A percentile compares a stretch with the other conserved stretches of the same genome.
phyloP scores from a whole-genome alignment of 371 early-diverging fungal species.

The Saksenaea vasiformis region DNA sequence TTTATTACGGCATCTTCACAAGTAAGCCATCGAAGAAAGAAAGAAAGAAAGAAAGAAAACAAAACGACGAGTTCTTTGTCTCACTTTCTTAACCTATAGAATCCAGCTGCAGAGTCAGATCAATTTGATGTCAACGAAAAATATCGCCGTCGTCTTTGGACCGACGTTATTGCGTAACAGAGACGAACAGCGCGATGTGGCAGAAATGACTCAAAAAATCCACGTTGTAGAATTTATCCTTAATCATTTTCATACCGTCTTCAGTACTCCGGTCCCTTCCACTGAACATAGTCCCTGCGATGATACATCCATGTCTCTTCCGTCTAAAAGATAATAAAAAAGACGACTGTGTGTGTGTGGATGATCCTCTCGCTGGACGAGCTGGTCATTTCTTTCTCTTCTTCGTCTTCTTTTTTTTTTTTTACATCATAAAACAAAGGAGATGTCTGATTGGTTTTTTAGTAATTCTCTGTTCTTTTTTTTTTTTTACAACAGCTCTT shows the following conservation, averaged over 20 bases:
- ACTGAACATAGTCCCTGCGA: constrained; percentile 6
- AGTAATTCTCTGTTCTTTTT: too few relatives aligned
- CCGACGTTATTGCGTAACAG: constrained; percentile 81
- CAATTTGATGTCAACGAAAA: constrained; percentile 88
- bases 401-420: too few relatives aligned
- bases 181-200: constrained; percentile 68
- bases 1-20: constrained; percentile 35
- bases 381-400: background rate
- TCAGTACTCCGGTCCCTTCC: constrained; percentile 17
- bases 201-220: constrained; percentile 81
- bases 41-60: too few relatives aligned
- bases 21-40: constrained; percentile 33
- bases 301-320: background rate
- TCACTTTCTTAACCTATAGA: constrained; percentile 19
- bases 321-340: background rate
- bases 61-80: too few relatives aligned
- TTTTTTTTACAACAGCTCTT: too few relatives aligned
- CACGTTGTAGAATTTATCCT: constrained; percentile 64
- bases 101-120: constrained; percentile 55
- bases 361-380: constrained; percentile 1
- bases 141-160: constrained; percentile 92
- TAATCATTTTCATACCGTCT: constrained; percentile 46
- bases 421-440: too few relatives aligned
- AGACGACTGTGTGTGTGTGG: background rate
- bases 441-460: too few relatives aligned